These are phyloP conservation scores for Groenewaldozyma auringiensis DNA, from an alignment of 1,139 yeast genomes.

Conservation along the genomic window DNA sequence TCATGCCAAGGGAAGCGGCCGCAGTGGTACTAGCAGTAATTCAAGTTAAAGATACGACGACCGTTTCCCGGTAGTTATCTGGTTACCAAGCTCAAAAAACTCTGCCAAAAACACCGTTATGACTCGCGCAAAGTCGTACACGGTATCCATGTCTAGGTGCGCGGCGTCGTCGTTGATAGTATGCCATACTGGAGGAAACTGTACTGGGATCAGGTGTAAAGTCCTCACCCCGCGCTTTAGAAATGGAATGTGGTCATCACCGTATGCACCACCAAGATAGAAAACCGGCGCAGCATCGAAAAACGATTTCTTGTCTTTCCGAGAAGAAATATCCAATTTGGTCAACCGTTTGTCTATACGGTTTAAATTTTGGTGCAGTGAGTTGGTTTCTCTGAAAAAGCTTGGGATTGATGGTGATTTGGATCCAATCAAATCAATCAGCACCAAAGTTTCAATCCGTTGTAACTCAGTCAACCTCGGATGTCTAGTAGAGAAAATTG, in stretches of 20 bases:
- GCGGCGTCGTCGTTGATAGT: constrained; percentile 34
- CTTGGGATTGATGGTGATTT: constrained; percentile 36
- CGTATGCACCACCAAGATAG: constrained; percentile 31
- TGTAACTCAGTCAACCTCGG: constrained; percentile 18
- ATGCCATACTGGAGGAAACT: constrained; percentile 49
- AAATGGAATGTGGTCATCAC: constrained; percentile 52
- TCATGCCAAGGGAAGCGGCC: constrained; percentile 54
- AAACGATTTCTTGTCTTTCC: constrained; percentile 9
- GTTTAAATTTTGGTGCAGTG: constrained; percentile 34
- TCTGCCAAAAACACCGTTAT: constrained; percentile 31
- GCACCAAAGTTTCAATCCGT: constrained; percentile 37
- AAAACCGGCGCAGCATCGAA: constrained; percentile 19
- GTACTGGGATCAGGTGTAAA: constrained; percentile 44
- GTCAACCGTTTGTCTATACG: constrained; percentile 20
- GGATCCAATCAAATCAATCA: constrained; percentile 45
- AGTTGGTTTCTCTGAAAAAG: constrained; percentile 38
- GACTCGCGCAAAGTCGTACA: constrained; percentile 33
- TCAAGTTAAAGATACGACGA: neutral
- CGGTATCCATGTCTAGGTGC: constrained; percentile 27
- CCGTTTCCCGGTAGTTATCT: neutral
- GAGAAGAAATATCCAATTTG: constrained; percentile 13
- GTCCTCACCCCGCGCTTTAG: constrained; percentile 39
- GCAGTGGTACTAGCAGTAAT: constrained; percentile 4
- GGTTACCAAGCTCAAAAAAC: constrained; percentile 23
- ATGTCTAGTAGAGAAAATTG: neutral